Evolutionary conservation across 345 rosid species (phyloP), one percentile per base, ranked within the genome.

Genomic region (Jatropha curcas): DNA sequence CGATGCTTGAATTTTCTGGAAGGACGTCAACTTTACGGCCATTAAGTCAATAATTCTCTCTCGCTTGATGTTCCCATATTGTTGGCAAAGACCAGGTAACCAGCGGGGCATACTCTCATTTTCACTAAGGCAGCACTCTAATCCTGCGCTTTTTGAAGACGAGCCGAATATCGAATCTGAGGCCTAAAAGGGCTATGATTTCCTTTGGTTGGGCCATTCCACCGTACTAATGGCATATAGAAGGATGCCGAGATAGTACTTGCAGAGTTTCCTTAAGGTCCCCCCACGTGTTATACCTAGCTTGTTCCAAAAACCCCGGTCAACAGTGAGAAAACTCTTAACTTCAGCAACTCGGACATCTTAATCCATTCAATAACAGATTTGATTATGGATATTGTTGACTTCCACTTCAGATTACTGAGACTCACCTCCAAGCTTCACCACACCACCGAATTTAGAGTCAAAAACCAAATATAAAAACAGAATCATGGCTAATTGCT

Each of bases 201-300:
- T 86, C 68, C 85, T 81, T 57, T n/a, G n/a, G 89, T 89, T 0
- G 81, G 87, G 58, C 87, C 89, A 28, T 72, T 76, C 84, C 84
- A 84, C 76, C 79, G 86, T 65, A 76, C 76, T n/a, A 48, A 88
- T 81, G 60, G 88, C 85, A 81, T n/a, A n/a, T 84, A 71, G 80
- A 85, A 88, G 73, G 85, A 84, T 37, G 93, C 88, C 71, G n/a
- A 88, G 58, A 58, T n/a, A 86, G 69, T 24, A 84, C 73, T 76
- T 86, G 88, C 20, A 88, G 81, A 35, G 93, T 80, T 69, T 88
- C 90, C n/a, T n/a, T n/a, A 12, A 88, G 70, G 62, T 86, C 88
- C 51, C 89, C 84, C 93, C 90, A 86, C 77, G 86, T 48, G 86
- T 87, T 76, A 86, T 88, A 22, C 90, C 89, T 20, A 88, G 77